Evolutionary conservation across 306 rosid species (phyloP).

Genomic region (Astragalus membranaceus): DNA sequence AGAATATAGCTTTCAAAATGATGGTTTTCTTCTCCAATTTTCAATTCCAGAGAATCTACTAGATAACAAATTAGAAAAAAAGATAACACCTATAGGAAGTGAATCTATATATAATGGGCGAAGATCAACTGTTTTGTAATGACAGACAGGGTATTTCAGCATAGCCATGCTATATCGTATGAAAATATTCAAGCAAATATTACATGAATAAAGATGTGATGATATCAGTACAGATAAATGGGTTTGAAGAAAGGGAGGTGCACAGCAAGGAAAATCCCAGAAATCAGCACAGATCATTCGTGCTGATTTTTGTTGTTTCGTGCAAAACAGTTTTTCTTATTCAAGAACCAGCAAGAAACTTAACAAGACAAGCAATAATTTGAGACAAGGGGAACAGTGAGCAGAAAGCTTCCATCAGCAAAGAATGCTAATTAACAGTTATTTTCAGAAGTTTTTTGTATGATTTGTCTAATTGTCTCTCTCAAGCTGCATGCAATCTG

Average conservation of each 20-base stretch:
- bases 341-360: neutral
- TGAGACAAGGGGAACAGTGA: neutral
- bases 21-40: neutral
- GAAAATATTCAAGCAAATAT: neutral
- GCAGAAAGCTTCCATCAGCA: conserved; percentile 18
- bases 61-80: neutral
- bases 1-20: neutral
- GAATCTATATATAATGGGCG: neutral
- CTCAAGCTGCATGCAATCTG: neutral
- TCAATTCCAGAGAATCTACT: conserved; percentile 3
- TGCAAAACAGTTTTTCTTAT: neutral
- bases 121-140: neutral
- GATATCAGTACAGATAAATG: neutral
- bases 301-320: neutral
- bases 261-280: neutral
- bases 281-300: neutral
- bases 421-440: neutral
- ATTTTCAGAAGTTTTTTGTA: neutral
- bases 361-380: neutral
- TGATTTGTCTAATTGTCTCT: conserved; percentile 10
- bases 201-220: neutral
- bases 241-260: neutral
- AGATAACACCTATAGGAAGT: neutral
- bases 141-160: neutral
- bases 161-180: neutral